phyloP scores from a whole-genome alignment of 2,329 filamentous ascomycete species.

The Talaromyces rugulosus region DNA sequence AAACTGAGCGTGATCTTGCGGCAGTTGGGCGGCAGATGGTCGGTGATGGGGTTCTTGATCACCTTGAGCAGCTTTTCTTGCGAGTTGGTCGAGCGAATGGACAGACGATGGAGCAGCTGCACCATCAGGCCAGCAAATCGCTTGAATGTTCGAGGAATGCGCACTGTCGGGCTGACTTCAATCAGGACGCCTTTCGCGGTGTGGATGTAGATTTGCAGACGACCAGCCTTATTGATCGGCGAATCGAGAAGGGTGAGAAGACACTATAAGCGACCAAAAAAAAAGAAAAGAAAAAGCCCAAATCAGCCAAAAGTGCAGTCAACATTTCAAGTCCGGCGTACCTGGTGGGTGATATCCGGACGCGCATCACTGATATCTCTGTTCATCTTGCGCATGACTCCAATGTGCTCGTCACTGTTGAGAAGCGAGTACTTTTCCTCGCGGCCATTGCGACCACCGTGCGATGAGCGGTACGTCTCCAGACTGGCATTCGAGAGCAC shows the following conservation, averaged over 20 bases:
- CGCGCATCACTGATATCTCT: constrained; percentile 96
- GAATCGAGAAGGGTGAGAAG: constrained; percentile 95
- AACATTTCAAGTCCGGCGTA: constrained; percentile 32
- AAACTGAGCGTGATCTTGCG: constrained; percentile 96
- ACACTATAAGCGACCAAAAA: constrained; percentile 59
- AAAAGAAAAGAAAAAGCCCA: background rate
- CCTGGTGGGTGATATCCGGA: constrained; percentile 98
- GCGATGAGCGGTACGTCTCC: constrained; percentile 92
- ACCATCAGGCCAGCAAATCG: constrained; percentile 98
- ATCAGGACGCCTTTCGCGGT: constrained; percentile 96
- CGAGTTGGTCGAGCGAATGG: constrained; percentile 92
- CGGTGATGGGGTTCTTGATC: constrained; percentile 96
- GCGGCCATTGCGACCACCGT: constrained; percentile 61
- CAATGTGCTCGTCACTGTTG: constrained; percentile 98
- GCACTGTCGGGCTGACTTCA: constrained; percentile 95
- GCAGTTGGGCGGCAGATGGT: constrained; percentile 94
- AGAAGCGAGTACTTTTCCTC: constrained; percentile 97
- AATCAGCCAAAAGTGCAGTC: constrained; percentile 12
- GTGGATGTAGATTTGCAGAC: constrained; percentile 97
- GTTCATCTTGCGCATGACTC: constrained; percentile 99
- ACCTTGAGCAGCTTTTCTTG: constrained; percentile 97
- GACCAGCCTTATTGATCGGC: constrained; percentile 96
- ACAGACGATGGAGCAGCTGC: constrained; percentile 89
- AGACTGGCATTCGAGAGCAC: constrained; percentile 95
- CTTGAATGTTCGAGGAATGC: constrained; percentile 97